Evolutionary conservation across 768 basidiomycete species (phyloP).

Genomic region (Suillus bovinus): DNA sequence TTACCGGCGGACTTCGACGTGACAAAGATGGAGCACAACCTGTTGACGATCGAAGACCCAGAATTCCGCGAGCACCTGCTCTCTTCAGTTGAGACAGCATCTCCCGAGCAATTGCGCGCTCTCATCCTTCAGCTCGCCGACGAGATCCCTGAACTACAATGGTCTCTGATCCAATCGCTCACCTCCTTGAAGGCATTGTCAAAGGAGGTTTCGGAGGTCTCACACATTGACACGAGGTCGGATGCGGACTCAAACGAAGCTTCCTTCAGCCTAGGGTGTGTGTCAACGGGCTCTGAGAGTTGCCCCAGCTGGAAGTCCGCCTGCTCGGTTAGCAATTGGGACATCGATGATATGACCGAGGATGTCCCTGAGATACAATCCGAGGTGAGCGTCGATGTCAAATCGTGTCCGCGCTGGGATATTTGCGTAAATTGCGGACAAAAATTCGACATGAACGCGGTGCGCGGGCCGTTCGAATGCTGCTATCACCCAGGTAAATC

Average conservation of each 20-base stretch:
- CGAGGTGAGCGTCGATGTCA: background rate
- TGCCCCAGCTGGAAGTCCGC: conserved; percentile 2
- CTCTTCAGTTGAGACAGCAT: conserved; percentile 1
- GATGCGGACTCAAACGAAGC: background rate
- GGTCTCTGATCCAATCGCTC: background rate
- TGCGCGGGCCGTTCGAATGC: conserved; percentile 44
- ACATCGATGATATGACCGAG: background rate
- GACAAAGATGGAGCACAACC: background rate
- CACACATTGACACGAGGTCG: background rate
- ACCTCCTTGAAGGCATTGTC: background rate
- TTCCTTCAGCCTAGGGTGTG: background rate
- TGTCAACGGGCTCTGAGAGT: background rate
- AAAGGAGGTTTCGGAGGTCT: background rate
- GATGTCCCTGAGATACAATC: conserved; percentile 5
- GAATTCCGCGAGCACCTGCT: background rate
- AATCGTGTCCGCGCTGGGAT: conserved; percentile 41
- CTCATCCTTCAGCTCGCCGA: conserved; percentile 2
- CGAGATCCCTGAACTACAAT: conserved; percentile 3
- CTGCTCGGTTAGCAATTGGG: background rate
- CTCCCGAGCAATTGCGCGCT: background rate
- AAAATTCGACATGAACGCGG: conserved; percentile 44
- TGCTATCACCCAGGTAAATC: conserved; percentile 51
- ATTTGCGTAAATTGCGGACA: conserved; percentile 47
- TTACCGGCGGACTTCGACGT: background rate
- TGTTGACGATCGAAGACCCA: background rate